These are phyloP conservation scores for Phytopythium boreale DNA, from an alignment of 352 stramenopile species.

Conservation along the genomic window DNA sequence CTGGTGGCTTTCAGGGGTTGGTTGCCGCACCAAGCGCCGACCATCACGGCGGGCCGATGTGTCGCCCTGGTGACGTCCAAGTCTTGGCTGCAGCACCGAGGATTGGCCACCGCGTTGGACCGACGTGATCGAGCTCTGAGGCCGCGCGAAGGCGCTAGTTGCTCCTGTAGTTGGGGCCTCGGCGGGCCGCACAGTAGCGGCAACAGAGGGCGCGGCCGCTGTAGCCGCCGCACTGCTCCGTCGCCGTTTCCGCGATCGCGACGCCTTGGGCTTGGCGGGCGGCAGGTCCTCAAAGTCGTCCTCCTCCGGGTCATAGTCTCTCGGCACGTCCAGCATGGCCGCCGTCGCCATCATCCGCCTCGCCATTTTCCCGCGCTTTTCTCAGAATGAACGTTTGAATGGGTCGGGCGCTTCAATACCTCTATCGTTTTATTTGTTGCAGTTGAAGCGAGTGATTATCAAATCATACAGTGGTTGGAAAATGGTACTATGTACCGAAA, in stretches of 20 bases:
- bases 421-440: not conserved
- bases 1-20: not conserved
- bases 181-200: too few relatives aligned
- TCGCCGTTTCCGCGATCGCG: not conserved
- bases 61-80: not conserved
- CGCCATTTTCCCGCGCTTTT: not conserved
- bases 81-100: not conserved
- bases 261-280: not conserved
- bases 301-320: not conserved
- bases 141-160: not conserved
- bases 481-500: not conserved
- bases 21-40: not conserved
- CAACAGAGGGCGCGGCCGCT: too few relatives aligned
- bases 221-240: not conserved
- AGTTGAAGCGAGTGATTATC: not conserved
- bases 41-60: not conserved
- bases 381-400: not conserved
- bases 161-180: too few relatives aligned
- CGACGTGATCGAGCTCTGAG: not conserved
- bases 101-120: not conserved
- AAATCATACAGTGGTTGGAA: not conserved
- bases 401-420: not conserved
- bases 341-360: not conserved
- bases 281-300: not conserved
- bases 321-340: not conserved